Conservation (phyloP, 768 basidiomycete species). For the Termitomyces sp. region DNA sequence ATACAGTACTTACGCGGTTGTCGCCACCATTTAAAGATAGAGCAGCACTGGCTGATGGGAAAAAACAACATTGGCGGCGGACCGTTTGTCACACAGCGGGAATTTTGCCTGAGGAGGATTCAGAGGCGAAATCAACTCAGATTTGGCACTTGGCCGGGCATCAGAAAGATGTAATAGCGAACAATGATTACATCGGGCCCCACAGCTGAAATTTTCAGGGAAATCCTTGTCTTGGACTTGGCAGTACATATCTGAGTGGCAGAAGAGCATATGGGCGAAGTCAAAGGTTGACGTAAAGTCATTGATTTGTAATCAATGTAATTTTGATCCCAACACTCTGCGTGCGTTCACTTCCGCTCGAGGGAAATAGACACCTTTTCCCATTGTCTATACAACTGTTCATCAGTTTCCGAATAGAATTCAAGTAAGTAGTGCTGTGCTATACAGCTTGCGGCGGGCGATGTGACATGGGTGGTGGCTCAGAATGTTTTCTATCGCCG, state of each 20-base stretch:
- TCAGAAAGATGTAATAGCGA: background rate
- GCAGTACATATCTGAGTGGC: background rate
- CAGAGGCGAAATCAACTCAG: background rate
- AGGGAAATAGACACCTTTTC: background rate
- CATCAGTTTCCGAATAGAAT: too few species aligned
- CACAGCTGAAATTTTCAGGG: background rate
- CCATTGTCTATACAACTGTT: too few species aligned
- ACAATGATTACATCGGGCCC: background rate
- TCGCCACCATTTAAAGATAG: background rate
- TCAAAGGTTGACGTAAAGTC: background rate
- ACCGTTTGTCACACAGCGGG: background rate
- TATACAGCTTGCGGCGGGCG: background rate
- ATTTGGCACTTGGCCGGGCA: background rate
- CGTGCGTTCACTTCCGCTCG: background rate
- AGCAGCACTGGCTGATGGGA: background rate
- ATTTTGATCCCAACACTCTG: background rate
- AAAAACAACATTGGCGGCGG: background rate
- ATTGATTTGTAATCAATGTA: background rate
- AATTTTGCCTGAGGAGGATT: slow-evolving; percentile 3
- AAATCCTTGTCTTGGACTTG: background rate
- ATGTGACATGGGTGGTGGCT: background rate
- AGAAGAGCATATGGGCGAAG: background rate
- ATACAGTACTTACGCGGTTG: background rate
- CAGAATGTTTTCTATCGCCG: background rate
- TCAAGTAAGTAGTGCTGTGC: background rate